Base-by-base conservation (phyloP, 2,329 filamentous ascomycete genomes). In the Dothideomycetes sp. region DNA sequence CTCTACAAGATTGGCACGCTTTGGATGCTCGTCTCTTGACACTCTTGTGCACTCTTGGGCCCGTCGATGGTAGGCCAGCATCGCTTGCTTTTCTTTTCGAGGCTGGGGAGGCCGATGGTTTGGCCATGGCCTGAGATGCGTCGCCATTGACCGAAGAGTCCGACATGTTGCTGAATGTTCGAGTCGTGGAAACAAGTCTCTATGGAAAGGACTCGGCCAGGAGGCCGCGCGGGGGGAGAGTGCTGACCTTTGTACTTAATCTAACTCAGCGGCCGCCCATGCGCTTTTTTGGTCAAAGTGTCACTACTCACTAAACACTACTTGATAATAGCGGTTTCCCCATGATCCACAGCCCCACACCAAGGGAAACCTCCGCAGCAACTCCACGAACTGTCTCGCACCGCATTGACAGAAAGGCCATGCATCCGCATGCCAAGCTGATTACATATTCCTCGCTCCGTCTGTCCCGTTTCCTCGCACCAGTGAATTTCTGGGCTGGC, bases 21-120 rank as follows among this genome's bases (percentile, higher is more conserved):
- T 89, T 84, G 8, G 87, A 86, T n/a, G 88, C 87, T 56, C 88
- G 76, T 55, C 87, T 75, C 65, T 94, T 95, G 39, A 80, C 76
- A 40, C 75, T 75, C 44, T 73, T 67, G 55, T 69, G 61, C 42
- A 64, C 61, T 45, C 64, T 61, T 44, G 57, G 59, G 45, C 62
- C 59, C 52, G 63, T 60, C 47, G 64, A 64, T 40, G 71, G 65
- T 31, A 79, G 60, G 19, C 73, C 73, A 18, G 74, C 74, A 43
- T 68, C 63, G 28, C 70, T 68, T 30, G 71, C 69, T 52, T 76
- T 77, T 47, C 76, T 69, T 61, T 79, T 80, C 65, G 74, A 47
- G 70, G 22, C 18, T 15, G 44, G 40, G 16, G 33, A 32, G 25
- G 27, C 30, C 27, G 41, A 25, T 18, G 15, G 19, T 19, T 25